phyloP scores from a whole-genome alignment of 495 filamentous ascomycete genomes.

The Apodospora peruviana region DNA sequence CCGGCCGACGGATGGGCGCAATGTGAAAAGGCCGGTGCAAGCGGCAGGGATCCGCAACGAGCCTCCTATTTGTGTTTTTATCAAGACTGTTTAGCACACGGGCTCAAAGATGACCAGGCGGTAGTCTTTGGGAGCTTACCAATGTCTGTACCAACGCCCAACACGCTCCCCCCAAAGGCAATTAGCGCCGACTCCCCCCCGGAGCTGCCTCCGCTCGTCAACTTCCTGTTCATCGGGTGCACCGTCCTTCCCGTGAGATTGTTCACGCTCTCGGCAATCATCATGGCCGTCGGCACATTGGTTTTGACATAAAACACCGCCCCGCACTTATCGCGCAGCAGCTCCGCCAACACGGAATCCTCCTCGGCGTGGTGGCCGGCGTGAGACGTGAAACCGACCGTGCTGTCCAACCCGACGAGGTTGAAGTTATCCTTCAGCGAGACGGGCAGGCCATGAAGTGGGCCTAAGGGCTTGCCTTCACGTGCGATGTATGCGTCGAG shows the following conservation, averaged over 20 bases:
- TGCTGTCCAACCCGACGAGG: conserved; percentile 50
- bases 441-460: conserved; percentile 64
- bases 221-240: conserved; percentile 54
- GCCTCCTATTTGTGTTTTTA: no score
- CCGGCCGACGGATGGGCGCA: not conserved
- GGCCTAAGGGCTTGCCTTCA: conserved; percentile 50
- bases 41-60: conserved; percentile 47
- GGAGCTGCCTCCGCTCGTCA: conserved; percentile 60
- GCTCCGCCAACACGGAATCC: conserved; percentile 28
- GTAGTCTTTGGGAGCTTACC: conserved; percentile 56
- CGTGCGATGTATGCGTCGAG: conserved; percentile 48
- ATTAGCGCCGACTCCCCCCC: conserved; percentile 56
- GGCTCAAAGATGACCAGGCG: no score
- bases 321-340: conserved; percentile 38
- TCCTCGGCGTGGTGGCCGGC: not conserved
- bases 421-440: conserved; percentile 63
- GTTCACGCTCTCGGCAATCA: conserved; percentile 25
- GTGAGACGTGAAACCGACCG: conserved; percentile 49
- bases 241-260: conserved; percentile 2
- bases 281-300: conserved; percentile 51
- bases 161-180: conserved; percentile 34
- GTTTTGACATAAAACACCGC: conserved; percentile 50
- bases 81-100: no score
- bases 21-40: not conserved
- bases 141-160: conserved; percentile 63